phyloP scores from a whole-genome alignment of 257 asterid species.

The Cordia subcordata region DNA sequence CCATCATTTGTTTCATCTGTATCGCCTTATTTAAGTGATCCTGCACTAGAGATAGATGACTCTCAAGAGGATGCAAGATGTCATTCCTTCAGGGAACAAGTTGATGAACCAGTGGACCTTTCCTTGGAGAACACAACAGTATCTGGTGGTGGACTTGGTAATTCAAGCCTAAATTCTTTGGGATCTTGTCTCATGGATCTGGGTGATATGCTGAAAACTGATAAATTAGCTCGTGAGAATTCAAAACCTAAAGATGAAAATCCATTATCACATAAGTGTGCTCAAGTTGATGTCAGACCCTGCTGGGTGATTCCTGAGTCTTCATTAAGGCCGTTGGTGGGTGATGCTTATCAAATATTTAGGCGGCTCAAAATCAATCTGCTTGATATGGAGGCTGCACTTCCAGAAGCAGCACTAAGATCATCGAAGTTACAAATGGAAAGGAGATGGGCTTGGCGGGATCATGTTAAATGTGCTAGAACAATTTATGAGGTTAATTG shows the following conservation, averaged over 20 bases:
- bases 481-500: slow-evolving; percentile 68
- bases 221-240: not conserved
- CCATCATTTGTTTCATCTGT: slow-evolving; percentile 44
- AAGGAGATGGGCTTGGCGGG: slow-evolving; percentile 70
- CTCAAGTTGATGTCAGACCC: not conserved
- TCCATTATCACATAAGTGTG: not conserved
- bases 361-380: slow-evolving; percentile 56
- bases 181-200: too few relatives aligned
- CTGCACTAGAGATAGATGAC: slow-evolving; percentile 34
- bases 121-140: not conserved
- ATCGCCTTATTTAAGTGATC: slow-evolving; percentile 40
- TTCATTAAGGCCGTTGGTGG: slow-evolving; percentile 54
- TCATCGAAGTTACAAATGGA: slow-evolving; percentile 54
- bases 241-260: not conserved
- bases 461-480: slow-evolving; percentile 72
- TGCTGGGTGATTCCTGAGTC: slow-evolving; percentile 49
- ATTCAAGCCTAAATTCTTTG: too few relatives aligned
- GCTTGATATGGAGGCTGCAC: slow-evolving; percentile 89
- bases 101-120: not conserved
- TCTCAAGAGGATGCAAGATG: not conserved
- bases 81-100: not conserved
- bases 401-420: slow-evolving; percentile 69
- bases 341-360: slow-evolving; percentile 60
- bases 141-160: too few relatives aligned
- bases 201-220: not conserved